These are phyloP conservation scores for Rubia balearica DNA, from an alignment of 305 asterid genomes.

Conservation along the genomic window DNA sequence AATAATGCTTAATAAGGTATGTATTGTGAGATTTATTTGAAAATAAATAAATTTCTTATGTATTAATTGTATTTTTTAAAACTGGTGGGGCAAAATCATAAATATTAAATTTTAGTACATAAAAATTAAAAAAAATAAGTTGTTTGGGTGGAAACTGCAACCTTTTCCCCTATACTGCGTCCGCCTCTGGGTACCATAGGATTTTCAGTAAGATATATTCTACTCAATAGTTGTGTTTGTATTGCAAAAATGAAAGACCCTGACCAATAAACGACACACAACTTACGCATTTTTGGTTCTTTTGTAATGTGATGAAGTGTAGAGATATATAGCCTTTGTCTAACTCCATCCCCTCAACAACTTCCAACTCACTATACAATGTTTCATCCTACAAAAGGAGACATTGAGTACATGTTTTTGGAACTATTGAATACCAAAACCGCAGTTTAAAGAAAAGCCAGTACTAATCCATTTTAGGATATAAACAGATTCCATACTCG, in stretches of 20 bases:
- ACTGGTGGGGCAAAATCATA: too few relatives aligned
- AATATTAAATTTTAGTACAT: too few relatives aligned
- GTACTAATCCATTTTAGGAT: neutral
- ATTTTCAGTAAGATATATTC: slow-evolving; percentile 2
- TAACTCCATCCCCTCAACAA: slow-evolving; percentile 61
- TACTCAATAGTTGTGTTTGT: neutral
- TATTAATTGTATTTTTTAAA: too few relatives aligned
- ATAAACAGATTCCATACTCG: too few relatives aligned
- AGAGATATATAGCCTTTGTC: slow-evolving; percentile 51
- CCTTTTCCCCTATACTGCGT: too few relatives aligned
- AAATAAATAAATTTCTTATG: too few relatives aligned
- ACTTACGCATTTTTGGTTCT: slow-evolving; percentile 57
- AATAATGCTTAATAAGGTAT: too few relatives aligned
- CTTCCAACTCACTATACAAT: slow-evolving; percentile 45
- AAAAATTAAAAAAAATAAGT: too few relatives aligned
- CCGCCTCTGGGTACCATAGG: too few relatives aligned
- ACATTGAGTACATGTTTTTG: neutral
- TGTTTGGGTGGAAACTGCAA: too few relatives aligned
- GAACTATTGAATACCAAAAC: neutral
- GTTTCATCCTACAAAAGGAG: slow-evolving; percentile 41
- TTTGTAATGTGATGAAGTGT: slow-evolving; percentile 42
- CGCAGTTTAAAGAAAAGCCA: neutral
- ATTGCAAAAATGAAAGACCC: neutral
- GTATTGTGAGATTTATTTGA: too few relatives aligned
- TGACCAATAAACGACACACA: neutral